phyloP scores from a whole-genome alignment of 345 rosid genomes.

The Barbarea vulgaris region DNA sequence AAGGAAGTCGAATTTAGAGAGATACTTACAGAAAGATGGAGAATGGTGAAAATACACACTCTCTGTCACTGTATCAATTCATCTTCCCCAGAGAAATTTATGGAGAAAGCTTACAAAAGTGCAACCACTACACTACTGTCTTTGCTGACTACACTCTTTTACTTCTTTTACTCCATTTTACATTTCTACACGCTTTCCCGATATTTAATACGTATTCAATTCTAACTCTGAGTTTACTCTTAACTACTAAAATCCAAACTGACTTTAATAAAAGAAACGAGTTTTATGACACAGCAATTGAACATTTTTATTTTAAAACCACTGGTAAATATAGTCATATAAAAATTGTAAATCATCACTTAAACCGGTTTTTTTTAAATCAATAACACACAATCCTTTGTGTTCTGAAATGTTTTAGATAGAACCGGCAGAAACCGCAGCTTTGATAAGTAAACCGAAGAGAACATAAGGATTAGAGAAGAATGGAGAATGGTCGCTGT shows the following conservation, averaged over 20 bases:
- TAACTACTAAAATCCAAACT: not conserved
- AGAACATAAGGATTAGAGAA: slow-evolving; percentile 75
- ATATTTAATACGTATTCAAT: not conserved
- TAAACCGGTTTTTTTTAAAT: slow-evolving; percentile 16
- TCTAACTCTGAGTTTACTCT: not conserved
- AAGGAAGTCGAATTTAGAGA: not conserved
- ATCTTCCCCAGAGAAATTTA: slow-evolving; percentile 4
- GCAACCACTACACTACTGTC: not conserved
- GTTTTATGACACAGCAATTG: not conserved
- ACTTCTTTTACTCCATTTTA: slow-evolving; percentile 13
- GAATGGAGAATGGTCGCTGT: slow-evolving; percentile 83
- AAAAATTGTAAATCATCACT: not conserved
- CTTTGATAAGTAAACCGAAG: slow-evolving; percentile 69
- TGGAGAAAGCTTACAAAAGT: slow-evolving; percentile 22
- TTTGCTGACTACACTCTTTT: slow-evolving; percentile 1
- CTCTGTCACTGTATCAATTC: not conserved
- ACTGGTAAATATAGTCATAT: not conserved
- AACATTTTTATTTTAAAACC: not conserved
- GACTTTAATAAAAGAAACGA: not conserved
- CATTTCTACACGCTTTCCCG: not conserved
- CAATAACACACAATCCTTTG: not conserved
- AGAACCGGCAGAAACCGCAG: slow-evolving; percentile 47
- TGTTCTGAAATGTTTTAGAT: not conserved
- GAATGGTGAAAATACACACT: not conserved
- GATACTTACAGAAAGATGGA: not conserved